These are phyloP conservation scores for Ogataea wickerhamii DNA, from an alignment of 805 yeast genomes.

Conservation along the genomic window DNA sequence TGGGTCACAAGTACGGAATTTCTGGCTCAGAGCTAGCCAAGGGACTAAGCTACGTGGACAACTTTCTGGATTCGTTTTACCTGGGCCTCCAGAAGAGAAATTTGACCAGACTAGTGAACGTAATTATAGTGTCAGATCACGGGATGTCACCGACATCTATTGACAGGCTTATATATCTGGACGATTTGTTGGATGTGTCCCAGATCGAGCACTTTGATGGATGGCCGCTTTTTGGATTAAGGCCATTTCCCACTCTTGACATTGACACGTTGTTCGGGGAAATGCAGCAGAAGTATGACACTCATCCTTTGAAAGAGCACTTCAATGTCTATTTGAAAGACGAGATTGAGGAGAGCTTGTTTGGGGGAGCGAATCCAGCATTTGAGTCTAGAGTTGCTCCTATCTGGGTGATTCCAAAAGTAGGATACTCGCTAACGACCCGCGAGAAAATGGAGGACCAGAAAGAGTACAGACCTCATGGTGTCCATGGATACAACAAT, in stretches of 20 bases:
- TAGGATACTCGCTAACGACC: conserved; percentile 75
- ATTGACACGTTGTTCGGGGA: conserved; percentile 46
- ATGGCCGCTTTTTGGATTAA: conserved; percentile 80
- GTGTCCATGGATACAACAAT: conserved; percentile 84
- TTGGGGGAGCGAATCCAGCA: conserved; percentile 42
- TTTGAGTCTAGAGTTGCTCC: conserved; percentile 73
- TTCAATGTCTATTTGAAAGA: conserved; percentile 51
- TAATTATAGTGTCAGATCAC: conserved; percentile 82
- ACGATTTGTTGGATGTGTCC: conserved; percentile 57
- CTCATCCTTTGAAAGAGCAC: conserved; percentile 27
- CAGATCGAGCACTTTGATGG: conserved; percentile 67
- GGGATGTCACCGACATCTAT: conserved; percentile 89
- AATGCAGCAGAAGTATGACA: conserved; percentile 32
- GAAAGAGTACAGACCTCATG: conserved; percentile 56
- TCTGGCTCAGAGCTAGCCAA: conserved; percentile 52
- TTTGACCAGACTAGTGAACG: conserved; percentile 61
- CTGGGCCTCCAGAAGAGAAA: conserved; percentile 51
- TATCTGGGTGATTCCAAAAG: conserved; percentile 77
- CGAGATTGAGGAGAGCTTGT: conserved; percentile 53
- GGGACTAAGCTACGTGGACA: conserved; percentile 63
- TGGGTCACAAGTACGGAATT: conserved; percentile 73
- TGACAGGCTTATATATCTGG: conserved; percentile 64
- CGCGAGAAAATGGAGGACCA: conserved; percentile 49
- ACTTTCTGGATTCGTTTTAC: conserved; percentile 49
- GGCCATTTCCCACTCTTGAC: conserved; percentile 45